Conservation (phyloP, 192 early-diverging fungal species). For the Phlyctochytrium planicorne region DNA sequence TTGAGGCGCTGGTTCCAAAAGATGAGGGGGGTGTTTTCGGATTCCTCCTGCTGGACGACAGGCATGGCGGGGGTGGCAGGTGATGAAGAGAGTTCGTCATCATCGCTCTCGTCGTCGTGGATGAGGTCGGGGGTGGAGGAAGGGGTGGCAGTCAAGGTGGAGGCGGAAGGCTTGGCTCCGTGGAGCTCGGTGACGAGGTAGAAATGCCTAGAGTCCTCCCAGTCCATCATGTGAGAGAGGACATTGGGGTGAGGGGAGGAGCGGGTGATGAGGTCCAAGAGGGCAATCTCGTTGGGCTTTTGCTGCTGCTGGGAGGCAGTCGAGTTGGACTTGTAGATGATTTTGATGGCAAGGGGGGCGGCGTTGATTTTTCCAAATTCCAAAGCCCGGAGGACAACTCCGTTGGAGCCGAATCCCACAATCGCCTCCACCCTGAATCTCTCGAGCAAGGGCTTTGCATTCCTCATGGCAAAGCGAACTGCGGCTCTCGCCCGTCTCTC, state of each 20-base stretch:
- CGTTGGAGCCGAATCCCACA: constrained; percentile 27
- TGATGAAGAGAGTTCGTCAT: too few species aligned
- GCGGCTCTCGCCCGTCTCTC: neutral
- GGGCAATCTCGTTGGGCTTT: constrained; percentile 10
- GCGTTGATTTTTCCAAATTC: too few species aligned
- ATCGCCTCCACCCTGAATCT: constrained; percentile 4
- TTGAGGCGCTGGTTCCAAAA: neutral
- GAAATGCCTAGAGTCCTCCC: constrained; percentile 31
- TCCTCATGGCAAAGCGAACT: neutral
- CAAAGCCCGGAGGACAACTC: too few species aligned
- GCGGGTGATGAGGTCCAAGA: neutral
- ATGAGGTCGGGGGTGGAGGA: neutral
- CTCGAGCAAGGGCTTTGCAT: neutral
- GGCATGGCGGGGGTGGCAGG: too few species aligned
- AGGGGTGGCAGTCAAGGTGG: neutral
- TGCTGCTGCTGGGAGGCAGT: too few species aligned
- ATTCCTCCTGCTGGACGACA: too few species aligned
- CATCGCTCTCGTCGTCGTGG: too few species aligned
- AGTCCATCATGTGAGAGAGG: neutral
- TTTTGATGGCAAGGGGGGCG: constrained; percentile 17
- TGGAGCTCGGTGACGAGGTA: constrained; percentile 50
- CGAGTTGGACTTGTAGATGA: constrained; percentile 25
- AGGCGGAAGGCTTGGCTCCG: neutral
- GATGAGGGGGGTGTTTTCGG: too few species aligned
- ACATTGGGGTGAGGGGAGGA: neutral